Evolutionary conservation across 495 filamentous ascomycete genomes (phyloP).

Genomic region (Daldinia loculata): DNA sequence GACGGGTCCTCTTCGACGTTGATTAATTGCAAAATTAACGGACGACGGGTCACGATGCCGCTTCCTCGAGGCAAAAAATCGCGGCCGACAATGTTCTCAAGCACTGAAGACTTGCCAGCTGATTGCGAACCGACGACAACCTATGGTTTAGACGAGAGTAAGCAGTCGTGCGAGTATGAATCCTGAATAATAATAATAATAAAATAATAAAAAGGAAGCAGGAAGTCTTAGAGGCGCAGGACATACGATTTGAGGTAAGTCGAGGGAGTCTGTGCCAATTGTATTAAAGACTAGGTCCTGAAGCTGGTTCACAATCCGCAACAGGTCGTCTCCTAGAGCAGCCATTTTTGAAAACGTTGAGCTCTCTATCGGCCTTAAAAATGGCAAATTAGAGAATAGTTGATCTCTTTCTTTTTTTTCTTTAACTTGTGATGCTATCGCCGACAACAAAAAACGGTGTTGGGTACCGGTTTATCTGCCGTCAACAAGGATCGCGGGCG

Average conservation of each 20-base stretch:
- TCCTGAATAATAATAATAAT: background rate
- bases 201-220: slow-evolving; percentile 5
- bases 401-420: slow-evolving; percentile 3
- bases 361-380: slow-evolving; percentile 13
- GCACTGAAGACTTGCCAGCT: slow-evolving; percentile 97
- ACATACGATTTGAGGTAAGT: slow-evolving; percentile 96
- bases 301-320: slow-evolving; percentile 92
- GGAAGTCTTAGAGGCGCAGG: slow-evolving; percentile 26
- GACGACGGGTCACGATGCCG: slow-evolving; percentile 93
- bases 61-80: slow-evolving; percentile 97
- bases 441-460: slow-evolving; percentile 22
- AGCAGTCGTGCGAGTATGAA: slow-evolving; percentile 24
- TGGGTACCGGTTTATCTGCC: slow-evolving; percentile 11
- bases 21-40: slow-evolving; percentile 96
- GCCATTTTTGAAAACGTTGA: slow-evolving; percentile 54
- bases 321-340: slow-evolving; percentile 86
- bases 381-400: slow-evolving; percentile 2
- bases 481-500: slow-evolving; percentile 25
- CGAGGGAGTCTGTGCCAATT: slow-evolving; percentile 97
- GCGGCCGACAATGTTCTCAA: slow-evolving; percentile 98
- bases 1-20: slow-evolving; percentile 89
- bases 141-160: slow-evolving; percentile 56
- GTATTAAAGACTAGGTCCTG: slow-evolving; percentile 99
- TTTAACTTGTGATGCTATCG: slow-evolving; percentile 17
- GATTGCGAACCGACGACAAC: slow-evolving; percentile 99